Evolutionary conservation across 202 grass and related monocot species (phyloP).

Genomic region (Eragrostis tef): DNA sequence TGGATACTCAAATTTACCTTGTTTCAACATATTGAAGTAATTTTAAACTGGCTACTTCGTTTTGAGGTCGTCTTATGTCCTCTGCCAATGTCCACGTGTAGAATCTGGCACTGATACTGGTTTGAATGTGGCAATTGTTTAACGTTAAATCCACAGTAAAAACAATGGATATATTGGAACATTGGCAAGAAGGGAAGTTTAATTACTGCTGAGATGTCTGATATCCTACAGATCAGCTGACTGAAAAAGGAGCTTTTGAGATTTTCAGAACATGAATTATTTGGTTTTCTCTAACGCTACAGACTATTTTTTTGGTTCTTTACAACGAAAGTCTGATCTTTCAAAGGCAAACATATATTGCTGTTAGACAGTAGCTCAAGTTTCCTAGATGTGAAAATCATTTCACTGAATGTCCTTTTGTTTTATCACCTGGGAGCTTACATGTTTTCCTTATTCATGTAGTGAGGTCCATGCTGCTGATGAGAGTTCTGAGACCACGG

Average conservation of each 20-base stretch:
- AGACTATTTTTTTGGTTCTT: background rate
- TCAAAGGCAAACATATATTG: background rate
- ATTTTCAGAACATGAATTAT: background rate
- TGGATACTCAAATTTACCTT: background rate
- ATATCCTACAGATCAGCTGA: too few species aligned
- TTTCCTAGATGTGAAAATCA: background rate
- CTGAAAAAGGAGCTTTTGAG: background rate
- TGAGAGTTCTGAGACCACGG: background rate
- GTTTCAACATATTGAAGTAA: background rate
- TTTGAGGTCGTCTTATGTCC: background rate
- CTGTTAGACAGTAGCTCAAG: background rate
- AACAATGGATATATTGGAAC: too few species aligned
- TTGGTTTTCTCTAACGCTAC: background rate
- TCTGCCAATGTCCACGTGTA: background rate
- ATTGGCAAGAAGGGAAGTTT: too few species aligned
- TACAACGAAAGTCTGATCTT: background rate
- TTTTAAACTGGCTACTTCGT: background rate
- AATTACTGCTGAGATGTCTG: too few species aligned
- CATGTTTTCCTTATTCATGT: background rate
- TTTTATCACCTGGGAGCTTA: background rate
- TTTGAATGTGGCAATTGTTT: too few species aligned
- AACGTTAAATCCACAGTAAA: too few species aligned
- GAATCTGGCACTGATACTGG: background rate
- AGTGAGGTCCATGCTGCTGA: conserved; percentile 10
- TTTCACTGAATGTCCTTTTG: background rate